Conservation (phyloP, 1,139 yeast genomes). For the Magnusiomyces tetraspermus region DNA sequence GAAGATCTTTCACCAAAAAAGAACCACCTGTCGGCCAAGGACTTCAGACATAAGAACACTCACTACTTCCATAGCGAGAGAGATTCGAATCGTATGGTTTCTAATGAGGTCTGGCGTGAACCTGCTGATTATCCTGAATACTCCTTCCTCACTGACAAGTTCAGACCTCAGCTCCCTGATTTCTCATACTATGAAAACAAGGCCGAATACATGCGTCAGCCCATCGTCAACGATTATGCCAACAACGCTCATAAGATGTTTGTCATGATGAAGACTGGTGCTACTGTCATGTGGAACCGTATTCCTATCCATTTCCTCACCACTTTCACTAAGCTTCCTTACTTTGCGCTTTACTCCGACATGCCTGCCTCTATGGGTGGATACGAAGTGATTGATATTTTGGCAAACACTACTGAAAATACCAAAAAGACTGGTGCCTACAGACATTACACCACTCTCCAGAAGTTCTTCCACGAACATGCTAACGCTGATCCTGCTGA, state of each 20-base stretch:
- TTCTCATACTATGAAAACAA: slow-evolving; percentile 7
- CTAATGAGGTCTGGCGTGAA: slow-evolving; percentile 13
- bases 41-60: background rate
- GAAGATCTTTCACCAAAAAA: background rate
- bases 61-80: background rate
- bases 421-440: slow-evolving; percentile 21
- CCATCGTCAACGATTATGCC: slow-evolving; percentile 24
- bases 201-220: slow-evolving; percentile 20
- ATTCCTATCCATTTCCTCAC: slow-evolving; percentile 32
- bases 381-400: slow-evolving; percentile 29
- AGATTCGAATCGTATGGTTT: background rate
- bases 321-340: slow-evolving; percentile 30
- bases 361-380: slow-evolving; percentile 28
- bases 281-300: slow-evolving; percentile 31
- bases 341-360: slow-evolving; percentile 33
- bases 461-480: slow-evolving; percentile 20
- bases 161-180: slow-evolving; percentile 2
- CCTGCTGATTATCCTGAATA: slow-evolving; percentile 2
- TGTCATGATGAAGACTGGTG: slow-evolving; percentile 33
- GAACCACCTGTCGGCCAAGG: background rate
- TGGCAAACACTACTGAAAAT: slow-evolving; percentile 25
- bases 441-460: slow-evolving; percentile 25
- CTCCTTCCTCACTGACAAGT: background rate
- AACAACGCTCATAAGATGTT: slow-evolving; percentile 23
- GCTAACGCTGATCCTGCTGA: slow-evolving; percentile 15